Conservation (phyloP, 1,139 yeast species). For the Taphrina communis region DNA sequence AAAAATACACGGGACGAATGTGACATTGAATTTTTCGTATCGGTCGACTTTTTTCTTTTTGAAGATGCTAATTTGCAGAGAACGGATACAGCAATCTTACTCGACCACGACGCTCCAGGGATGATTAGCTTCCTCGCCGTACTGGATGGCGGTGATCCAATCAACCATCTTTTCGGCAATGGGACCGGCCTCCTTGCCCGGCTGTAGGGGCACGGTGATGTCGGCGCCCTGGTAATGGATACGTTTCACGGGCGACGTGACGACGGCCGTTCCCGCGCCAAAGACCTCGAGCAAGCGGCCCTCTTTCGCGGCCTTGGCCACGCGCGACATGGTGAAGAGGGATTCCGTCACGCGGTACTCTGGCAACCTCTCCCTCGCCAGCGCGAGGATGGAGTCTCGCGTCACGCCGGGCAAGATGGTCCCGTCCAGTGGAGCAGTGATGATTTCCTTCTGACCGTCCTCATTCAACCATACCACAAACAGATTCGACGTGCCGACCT, state of each 20-base stretch:
- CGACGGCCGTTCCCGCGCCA: slow-evolving; percentile 97
- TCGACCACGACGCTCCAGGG: slow-evolving; percentile 35
- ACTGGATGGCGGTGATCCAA: slow-evolving; percentile 90
- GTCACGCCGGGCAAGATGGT: slow-evolving; percentile 97
- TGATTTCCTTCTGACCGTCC: slow-evolving; percentile 86
- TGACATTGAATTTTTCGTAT: no score
- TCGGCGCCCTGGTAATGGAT: slow-evolving; percentile 78
- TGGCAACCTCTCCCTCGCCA: slow-evolving; percentile 72
- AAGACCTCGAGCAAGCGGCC: slow-evolving; percentile 92
- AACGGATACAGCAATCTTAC: not conserved
- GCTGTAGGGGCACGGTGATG: slow-evolving; percentile 75
- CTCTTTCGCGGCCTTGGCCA: slow-evolving; percentile 72
- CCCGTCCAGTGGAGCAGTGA: slow-evolving; percentile 95
- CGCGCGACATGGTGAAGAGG: slow-evolving; percentile 78
- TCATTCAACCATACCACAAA: slow-evolving; percentile 78
- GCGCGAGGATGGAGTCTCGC: slow-evolving; percentile 80
- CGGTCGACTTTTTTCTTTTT: no score
- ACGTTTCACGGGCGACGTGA: slow-evolving; percentile 88
- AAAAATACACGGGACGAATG: no score
- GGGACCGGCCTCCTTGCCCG: slow-evolving; percentile 79
- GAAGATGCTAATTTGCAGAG: no score
- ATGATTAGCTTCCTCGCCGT: slow-evolving; percentile 63
- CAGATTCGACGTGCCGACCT: slow-evolving; percentile 97
- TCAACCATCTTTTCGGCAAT: slow-evolving; percentile 74
- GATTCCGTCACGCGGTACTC: slow-evolving; percentile 81